phyloP scores from a whole-genome alignment of 805 yeast species.

The Candida arabinofermentans region DNA sequence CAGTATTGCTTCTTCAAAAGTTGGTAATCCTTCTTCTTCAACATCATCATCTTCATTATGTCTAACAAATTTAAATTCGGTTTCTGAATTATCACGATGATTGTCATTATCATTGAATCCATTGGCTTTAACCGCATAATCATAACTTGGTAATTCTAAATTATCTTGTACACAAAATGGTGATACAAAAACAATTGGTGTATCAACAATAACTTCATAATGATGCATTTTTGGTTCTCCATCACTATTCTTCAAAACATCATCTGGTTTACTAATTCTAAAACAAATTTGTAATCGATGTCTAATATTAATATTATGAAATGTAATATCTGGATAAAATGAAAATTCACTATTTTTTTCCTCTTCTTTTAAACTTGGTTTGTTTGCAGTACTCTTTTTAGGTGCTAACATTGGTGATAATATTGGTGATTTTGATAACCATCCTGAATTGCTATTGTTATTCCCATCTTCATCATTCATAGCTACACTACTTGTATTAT shows the following conservation, averaged over 20 bases:
- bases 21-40: slow-evolving; percentile 39
- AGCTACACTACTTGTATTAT: slow-evolving; percentile 3
- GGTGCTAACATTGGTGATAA: slow-evolving; percentile 17
- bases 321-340: slow-evolving; percentile 62
- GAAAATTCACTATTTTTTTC: slow-evolving; percentile 17
- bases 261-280: slow-evolving; percentile 61
- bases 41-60: slow-evolving; percentile 7
- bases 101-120: slow-evolving; percentile 12
- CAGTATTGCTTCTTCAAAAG: slow-evolving; percentile 62
- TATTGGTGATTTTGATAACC: slow-evolving; percentile 22
- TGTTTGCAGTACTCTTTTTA: slow-evolving; percentile 11
- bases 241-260: slow-evolving; percentile 28
- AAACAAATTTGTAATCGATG: slow-evolving; percentile 71
- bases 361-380: slow-evolving; percentile 14
- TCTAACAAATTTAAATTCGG: slow-evolving; percentile 1
- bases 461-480: slow-evolving; percentile 8
- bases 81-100: slow-evolving; percentile 5
- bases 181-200: slow-evolving; percentile 60
- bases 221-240: slow-evolving; percentile 53
- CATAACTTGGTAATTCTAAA: slow-evolving; percentile 38
- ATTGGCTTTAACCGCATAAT: slow-evolving; percentile 25
- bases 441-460: slow-evolving; percentile 10
- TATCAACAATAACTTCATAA: slow-evolving; percentile 76
- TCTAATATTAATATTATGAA: slow-evolving; percentile 54
- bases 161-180: slow-evolving; percentile 31